phyloP scores from a whole-genome alignment of 192 early-diverging fungal genomes.

The Lunasporangiospora selenospora region DNA sequence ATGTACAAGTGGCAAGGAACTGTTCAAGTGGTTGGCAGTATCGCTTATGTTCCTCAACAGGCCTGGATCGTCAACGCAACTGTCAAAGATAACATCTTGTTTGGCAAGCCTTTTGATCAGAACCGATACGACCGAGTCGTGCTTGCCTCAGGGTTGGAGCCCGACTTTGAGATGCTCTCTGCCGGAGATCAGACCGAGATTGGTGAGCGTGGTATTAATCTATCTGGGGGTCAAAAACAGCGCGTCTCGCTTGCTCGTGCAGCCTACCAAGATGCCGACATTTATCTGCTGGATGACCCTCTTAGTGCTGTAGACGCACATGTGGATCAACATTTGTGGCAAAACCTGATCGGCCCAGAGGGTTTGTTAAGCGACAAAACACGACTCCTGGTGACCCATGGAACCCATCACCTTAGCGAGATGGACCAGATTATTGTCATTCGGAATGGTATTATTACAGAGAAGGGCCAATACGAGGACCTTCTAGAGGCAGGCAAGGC shows the following conservation, averaged over 20 bases:
- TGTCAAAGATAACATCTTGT: constrained; percentile 89
- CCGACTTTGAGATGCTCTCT: constrained; percentile 84
- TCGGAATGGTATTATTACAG: constrained; percentile 69
- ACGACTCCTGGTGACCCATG: constrained; percentile 85
- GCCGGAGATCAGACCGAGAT: constrained; percentile 93
- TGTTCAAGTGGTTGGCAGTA: constrained; percentile 64
- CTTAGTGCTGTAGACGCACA: constrained; percentile 69
- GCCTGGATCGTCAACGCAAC: constrained; percentile 97
- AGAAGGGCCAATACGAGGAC: constrained; percentile 67
- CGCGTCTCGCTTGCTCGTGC: constrained; percentile 70
- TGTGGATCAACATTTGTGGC: constrained; percentile 80
- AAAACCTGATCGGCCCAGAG: constrained; percentile 83
- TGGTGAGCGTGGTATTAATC: constrained; percentile 88
- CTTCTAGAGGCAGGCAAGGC: constrained; percentile 65
- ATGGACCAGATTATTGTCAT: constrained; percentile 75
- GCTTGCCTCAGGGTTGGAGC: constrained; percentile 78
- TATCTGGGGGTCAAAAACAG: constrained; percentile 92
- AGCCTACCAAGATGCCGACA: constrained; percentile 86
- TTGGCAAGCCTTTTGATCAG: constrained; percentile 78
- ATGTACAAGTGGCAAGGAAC: constrained; percentile 74
- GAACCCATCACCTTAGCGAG: constrained; percentile 75
- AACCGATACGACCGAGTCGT: constrained; percentile 76
- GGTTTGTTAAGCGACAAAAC: constrained; percentile 82
- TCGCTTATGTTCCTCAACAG: constrained; percentile 66
- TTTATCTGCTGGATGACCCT: constrained; percentile 55